Percentiles rank a stretch among this genome's conserved stretches.
Conservation (phyloP, 768 basidiomycete genomes). For the Boletus sensibilis region DNA sequence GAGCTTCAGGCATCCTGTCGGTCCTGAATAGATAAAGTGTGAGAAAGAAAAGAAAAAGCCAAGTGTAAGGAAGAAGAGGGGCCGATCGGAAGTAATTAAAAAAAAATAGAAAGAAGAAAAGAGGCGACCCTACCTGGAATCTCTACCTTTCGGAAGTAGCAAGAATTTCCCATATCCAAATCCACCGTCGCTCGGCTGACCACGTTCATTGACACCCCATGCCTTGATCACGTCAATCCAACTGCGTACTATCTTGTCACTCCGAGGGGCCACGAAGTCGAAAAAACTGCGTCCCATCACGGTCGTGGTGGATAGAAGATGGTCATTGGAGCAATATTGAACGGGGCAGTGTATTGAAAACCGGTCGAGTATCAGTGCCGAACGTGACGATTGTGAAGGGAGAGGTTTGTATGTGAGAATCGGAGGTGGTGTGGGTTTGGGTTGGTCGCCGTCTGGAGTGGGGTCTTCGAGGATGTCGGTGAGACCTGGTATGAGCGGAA, state of each 20-base stretch:
- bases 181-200: constrained; percentile 80
- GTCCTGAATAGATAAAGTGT: constrained; percentile 14
- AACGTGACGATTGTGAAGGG: constrained; percentile 68
- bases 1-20: constrained; percentile 27
- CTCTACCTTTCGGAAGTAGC: constrained; percentile 55
- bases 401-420: constrained; percentile 58
- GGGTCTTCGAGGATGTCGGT: constrained; percentile 13
- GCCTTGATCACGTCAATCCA: constrained; percentile 80
- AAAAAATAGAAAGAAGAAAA: neutral
- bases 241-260: constrained; percentile 63
- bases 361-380: constrained; percentile 79
- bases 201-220: constrained; percentile 83
- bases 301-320: constrained; percentile 55
- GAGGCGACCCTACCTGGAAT: constrained; percentile 44
- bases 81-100: neutral
- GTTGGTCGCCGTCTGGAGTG: constrained; percentile 1
- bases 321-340: constrained; percentile 72
- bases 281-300: constrained; percentile 69
- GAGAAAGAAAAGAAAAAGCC: constrained; percentile 3
- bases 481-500: constrained; percentile 28
- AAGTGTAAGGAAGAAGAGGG: neutral
- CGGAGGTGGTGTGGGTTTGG: constrained; percentile 8
- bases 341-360: constrained; percentile 67
- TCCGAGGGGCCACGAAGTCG: constrained; percentile 66
- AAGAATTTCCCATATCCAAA: constrained; percentile 79